Evolutionary conservation across 805 yeast genomes (phyloP).

Genomic region (Komagataella phaffii): DNA sequence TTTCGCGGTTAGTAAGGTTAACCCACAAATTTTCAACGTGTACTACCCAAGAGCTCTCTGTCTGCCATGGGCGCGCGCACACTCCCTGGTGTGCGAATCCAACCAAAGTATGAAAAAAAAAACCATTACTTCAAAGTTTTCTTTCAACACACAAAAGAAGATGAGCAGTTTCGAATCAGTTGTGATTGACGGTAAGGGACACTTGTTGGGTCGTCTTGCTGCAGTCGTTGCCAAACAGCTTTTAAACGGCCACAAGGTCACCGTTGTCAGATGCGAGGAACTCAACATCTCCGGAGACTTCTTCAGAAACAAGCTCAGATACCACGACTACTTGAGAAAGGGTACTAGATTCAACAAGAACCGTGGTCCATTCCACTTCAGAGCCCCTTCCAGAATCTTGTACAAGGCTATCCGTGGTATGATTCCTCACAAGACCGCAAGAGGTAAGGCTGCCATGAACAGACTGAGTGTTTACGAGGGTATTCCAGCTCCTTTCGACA

Average conservation of each 20-base stretch:
- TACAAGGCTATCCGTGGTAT: constrained; percentile 99
- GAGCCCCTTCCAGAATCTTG: constrained; percentile 99
- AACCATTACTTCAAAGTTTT: neutral
- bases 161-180: constrained; percentile 92
- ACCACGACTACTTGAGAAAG: constrained; percentile 99
- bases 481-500: constrained; percentile 99
- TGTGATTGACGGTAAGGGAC: constrained; percentile 99
- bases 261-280: constrained; percentile 94
- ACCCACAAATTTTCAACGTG: neutral
- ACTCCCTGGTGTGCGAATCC: constrained; percentile 37
- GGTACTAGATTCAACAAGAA: constrained; percentile 97
- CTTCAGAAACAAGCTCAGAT: constrained; percentile 99
- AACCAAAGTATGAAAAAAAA: constrained; percentile 27
- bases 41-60: neutral
- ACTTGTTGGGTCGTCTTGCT: constrained; percentile 99
- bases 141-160: constrained; percentile 4
- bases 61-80: neutral
- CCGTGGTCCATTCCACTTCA: constrained; percentile 99
- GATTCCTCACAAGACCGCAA: constrained; percentile 99
- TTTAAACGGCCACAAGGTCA: constrained; percentile 95
- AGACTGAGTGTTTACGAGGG: constrained; percentile 99
- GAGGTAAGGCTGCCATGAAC: constrained; percentile 99
- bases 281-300: constrained; percentile 99
- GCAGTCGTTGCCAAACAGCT: constrained; percentile 97
- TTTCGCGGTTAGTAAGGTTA: neutral